Evolutionary conservation across 352 stramenopile species (phyloP).

Genomic region (Pythium rhizo-oryzae): DNA sequence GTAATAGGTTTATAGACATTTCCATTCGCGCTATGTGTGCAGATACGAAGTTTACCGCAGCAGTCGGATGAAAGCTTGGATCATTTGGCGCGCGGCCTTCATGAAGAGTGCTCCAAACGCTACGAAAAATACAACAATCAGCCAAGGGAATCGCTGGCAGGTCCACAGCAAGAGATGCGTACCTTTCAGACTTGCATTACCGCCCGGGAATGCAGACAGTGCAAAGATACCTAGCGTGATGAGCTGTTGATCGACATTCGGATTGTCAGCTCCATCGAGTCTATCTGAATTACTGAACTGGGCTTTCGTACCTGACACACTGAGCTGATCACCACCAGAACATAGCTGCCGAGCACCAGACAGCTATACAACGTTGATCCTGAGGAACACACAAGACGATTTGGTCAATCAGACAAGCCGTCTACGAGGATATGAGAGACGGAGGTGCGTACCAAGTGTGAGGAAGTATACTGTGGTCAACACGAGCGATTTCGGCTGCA

Average conservation of each 20-base stretch:
- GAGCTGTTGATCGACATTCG: slow-evolving; percentile 34
- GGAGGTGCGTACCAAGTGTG: slow-evolving; percentile 60
- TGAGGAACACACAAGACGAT: slow-evolving; percentile 8
- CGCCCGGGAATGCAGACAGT: slow-evolving; percentile 60
- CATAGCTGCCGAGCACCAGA: slow-evolving; percentile 80
- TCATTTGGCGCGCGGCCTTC: slow-evolving; percentile 63
- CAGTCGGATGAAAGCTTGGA: slow-evolving; percentile 59
- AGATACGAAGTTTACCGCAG: slow-evolving; percentile 41
- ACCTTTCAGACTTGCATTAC: slow-evolving; percentile 71
- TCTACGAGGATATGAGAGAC: background rate
- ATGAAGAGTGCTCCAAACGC: slow-evolving; percentile 67
- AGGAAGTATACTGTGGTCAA: slow-evolving; percentile 72
- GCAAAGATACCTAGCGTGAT: slow-evolving; percentile 62
- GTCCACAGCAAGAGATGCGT: background rate
- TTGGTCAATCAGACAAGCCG: background rate
- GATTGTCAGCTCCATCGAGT: background rate
- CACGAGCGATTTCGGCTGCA: slow-evolving; percentile 66
- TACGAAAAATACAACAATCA: slow-evolving; percentile 13
- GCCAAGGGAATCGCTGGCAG: background rate
- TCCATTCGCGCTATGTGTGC: background rate
- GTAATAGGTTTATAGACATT: background rate
- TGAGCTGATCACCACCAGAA: slow-evolving; percentile 82
- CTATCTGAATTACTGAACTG: background rate
- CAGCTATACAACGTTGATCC: slow-evolving; percentile 81
- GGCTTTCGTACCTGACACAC: slow-evolving; percentile 41